Conservation (phyloP, 805 yeast species). For the Starmerella potacharoeniae region DNA sequence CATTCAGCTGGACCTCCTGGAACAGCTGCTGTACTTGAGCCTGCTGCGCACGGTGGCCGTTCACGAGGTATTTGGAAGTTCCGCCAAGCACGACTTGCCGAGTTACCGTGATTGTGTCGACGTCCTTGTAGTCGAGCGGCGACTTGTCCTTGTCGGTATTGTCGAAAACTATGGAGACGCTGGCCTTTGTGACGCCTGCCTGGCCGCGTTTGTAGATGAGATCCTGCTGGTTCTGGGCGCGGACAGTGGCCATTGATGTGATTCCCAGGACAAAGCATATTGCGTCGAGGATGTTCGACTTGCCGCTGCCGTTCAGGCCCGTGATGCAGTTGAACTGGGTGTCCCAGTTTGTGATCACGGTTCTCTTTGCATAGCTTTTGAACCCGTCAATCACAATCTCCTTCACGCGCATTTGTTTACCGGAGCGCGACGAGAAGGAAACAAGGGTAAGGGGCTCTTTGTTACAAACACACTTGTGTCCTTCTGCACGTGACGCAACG, state of each 20-base stretch:
- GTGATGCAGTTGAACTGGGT: conserved; percentile 94
- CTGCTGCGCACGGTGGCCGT: conserved; percentile 94
- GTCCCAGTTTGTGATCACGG: conserved; percentile 94
- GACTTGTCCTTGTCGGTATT: conserved; percentile 62
- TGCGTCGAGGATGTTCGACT: conserved; percentile 91
- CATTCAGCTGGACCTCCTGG: conserved; percentile 89
- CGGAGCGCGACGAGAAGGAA: background rate
- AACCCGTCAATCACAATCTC: conserved; percentile 95
- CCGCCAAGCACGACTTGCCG: conserved; percentile 88
- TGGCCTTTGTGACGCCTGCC: conserved; percentile 94
- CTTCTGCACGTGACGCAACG: background rate
- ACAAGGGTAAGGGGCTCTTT: background rate
- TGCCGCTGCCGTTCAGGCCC: conserved; percentile 95
- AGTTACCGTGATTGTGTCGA: conserved; percentile 62
- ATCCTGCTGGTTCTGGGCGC: conserved; percentile 89
- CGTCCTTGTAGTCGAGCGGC: conserved; percentile 80
- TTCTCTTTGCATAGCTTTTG: conserved; percentile 93
- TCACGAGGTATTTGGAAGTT: conserved; percentile 78
- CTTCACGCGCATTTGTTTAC: conserved; percentile 65
- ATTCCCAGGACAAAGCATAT: conserved; percentile 97
- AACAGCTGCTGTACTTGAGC: conserved; percentile 80
- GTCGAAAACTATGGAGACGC: conserved; percentile 91
- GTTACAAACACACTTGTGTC: background rate
- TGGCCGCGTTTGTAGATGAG: conserved; percentile 94
- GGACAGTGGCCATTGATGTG: conserved; percentile 83